Conservation (phyloP, 306 rosid species). For the Cucumis melo region DNA sequence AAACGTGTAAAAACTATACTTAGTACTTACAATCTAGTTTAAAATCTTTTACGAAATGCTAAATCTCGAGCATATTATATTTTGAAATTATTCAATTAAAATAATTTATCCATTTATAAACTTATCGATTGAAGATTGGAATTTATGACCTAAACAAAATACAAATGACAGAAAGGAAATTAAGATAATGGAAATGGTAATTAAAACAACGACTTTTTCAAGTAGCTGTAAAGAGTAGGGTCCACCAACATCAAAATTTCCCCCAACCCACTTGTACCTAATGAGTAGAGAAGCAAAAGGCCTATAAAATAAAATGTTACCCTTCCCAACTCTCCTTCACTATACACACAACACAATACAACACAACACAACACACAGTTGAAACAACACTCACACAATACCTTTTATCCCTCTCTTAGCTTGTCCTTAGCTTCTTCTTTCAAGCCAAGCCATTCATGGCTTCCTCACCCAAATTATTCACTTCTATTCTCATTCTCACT, state of each 20-base stretch:
- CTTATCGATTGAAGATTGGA: no score
- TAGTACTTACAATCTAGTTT: no score
- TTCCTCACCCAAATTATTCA: conserved; percentile 12
- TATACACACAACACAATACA: not conserved
- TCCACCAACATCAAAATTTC: not conserved
- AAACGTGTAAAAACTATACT: no score
- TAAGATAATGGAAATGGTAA: not conserved
- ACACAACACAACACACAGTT: not conserved
- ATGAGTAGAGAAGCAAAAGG: not conserved
- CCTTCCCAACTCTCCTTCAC: not conserved
- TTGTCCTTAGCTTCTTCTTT: not conserved
- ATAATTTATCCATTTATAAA: no score
- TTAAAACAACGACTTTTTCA: not conserved
- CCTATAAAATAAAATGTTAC: not conserved
- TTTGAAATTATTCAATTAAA: no score
- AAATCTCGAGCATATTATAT: no score
- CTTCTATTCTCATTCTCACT: conserved; percentile 22
- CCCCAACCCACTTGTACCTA: not conserved
- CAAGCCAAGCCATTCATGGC: conserved; percentile 34
- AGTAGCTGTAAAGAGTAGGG: not conserved
- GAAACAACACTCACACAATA: not conserved
- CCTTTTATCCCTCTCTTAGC: no score
- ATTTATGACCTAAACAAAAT: no score
- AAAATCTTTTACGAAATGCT: no score
- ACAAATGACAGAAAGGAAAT: no score